Base-by-base conservation (phyloP, 768 basidiomycete species). In the Coprinellus micaceus region DNA sequence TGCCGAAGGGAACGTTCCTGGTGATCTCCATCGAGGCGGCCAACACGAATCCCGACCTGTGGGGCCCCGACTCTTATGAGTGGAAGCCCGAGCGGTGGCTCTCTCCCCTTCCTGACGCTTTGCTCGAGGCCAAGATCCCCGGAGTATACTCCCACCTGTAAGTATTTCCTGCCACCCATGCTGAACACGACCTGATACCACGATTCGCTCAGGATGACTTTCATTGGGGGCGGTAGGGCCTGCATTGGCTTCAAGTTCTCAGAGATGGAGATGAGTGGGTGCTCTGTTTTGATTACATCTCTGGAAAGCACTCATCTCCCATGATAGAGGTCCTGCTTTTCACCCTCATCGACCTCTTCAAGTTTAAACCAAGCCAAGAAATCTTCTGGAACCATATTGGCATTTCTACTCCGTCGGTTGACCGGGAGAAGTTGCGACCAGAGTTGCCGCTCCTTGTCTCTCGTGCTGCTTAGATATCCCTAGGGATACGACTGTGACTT, bases 1-100 rank as follows among this genome's bases (percentile, higher is more conserved):
- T 77, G 13, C 59, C 64, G 7, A 69, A 71, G 40, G 57, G 64
- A 47, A 70, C 71, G 36, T 60, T 21, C 57, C 71, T 55, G 3
- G 9, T 48, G 5, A 26, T 55, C 10, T 55, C 54, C 9, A 19
- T 48, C 19, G 28, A 47, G 13, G 54, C 45, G n/a, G 6, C 39
- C 1, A 55, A 55, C 24, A 22, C 30, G 2, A 39, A 55, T 24
- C 54, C 54, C 22, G 54, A 55, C 6, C n/a, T 55, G n/a, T 55
- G 54, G 54, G 54, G 54, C 9, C 59, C 64, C 11, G 78, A 81
- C 57, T 73, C 74, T 0, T 45, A 64, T 21, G 74, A 78, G 57
- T 79, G 75, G 72, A 78, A 74, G 52, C 79, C 78, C 2, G 77
- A 78, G 51, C 66, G 78, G 10, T 80, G 78, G 77, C 63, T 78